Conservation (phyloP, 2,329 filamentous ascomycete genomes). For the Leptoxyphium fumago region DNA sequence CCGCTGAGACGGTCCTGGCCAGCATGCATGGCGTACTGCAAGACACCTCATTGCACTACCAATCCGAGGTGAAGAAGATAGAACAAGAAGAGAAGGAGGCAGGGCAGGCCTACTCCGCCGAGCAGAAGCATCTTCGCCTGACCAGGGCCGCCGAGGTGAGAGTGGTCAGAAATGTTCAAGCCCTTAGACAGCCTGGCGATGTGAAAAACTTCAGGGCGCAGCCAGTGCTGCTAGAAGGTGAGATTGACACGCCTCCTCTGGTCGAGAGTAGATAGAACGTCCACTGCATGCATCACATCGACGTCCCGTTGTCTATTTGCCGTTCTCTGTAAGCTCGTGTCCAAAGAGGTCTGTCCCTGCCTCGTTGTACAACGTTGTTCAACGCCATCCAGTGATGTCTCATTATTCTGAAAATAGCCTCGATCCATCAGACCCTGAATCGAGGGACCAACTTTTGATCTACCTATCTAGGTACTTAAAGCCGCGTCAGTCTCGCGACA, state of each 20-base stretch:
- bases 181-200: constrained; percentile 54
- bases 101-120: constrained; percentile 25
- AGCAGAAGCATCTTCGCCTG: constrained; percentile 47
- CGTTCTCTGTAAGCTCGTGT: too few species aligned
- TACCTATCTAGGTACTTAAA: too few species aligned
- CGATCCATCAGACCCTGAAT: too few species aligned
- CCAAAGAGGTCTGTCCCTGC: too few species aligned
- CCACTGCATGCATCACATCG: too few species aligned
- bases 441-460: too few species aligned
- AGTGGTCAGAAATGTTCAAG: constrained; percentile 59
- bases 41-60: constrained; percentile 51
- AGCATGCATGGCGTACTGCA: constrained; percentile 81
- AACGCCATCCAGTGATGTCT: too few species aligned
- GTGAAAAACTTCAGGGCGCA: constrained; percentile 45
- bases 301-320: too few species aligned
- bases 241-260: background rate
- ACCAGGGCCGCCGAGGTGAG: constrained; percentile 83
- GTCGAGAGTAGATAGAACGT: background rate
- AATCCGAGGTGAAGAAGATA: constrained; percentile 42
- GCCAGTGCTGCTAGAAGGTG: constrained; percentile 13
- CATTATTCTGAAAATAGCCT: too few species aligned
- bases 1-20: constrained; percentile 73
- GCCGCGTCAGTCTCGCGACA: too few species aligned
- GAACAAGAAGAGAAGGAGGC: constrained; percentile 33
- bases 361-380: too few species aligned